phyloP scores from a whole-genome alignment of 768 basidiomycete species.

The Pisolithus marmoratus region DNA sequence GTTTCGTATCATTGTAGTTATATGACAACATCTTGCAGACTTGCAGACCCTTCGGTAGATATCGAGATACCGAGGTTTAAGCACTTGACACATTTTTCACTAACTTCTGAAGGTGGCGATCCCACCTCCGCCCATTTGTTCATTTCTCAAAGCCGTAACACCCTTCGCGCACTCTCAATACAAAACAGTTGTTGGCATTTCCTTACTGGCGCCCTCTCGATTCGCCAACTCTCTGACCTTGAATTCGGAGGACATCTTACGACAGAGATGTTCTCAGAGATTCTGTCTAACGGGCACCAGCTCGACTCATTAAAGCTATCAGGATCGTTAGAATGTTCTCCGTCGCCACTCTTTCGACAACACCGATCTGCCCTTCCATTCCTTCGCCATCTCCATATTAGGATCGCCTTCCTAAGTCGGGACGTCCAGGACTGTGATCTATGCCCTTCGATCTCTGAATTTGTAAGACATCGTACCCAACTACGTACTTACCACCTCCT shows the following conservation, averaged over 20 bases:
- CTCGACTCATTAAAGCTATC: slow-evolving; percentile 55
- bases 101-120: slow-evolving; percentile 40
- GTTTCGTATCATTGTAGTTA: not conserved
- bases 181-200: slow-evolving; percentile 53
- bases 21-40: slow-evolving; percentile 7
- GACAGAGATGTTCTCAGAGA: slow-evolving; percentile 46
- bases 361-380: slow-evolving; percentile 47
- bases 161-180: slow-evolving; percentile 50
- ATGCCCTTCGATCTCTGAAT: slow-evolving; percentile 64
- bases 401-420: slow-evolving; percentile 37
- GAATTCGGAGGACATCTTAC: slow-evolving; percentile 56
- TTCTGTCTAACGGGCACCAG: slow-evolving; percentile 55
- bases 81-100: slow-evolving; percentile 55
- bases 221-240: slow-evolving; percentile 60
- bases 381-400: slow-evolving; percentile 59
- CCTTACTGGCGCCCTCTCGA: slow-evolving; percentile 45
- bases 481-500: slow-evolving; percentile 51
- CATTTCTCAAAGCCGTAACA: slow-evolving; percentile 45
- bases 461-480: slow-evolving; percentile 49
- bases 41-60: slow-evolving; percentile 38
- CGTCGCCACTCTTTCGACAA: slow-evolving; percentile 46
- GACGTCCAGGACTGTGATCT: slow-evolving; percentile 51
- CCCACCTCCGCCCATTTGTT: slow-evolving; percentile 38
- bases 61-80: slow-evolving; percentile 45
- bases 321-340: slow-evolving; percentile 46